These are phyloP conservation scores for Colletotrichum cereale DNA, from an alignment of 2,329 filamentous ascomycete species.

Conservation along the genomic window DNA sequence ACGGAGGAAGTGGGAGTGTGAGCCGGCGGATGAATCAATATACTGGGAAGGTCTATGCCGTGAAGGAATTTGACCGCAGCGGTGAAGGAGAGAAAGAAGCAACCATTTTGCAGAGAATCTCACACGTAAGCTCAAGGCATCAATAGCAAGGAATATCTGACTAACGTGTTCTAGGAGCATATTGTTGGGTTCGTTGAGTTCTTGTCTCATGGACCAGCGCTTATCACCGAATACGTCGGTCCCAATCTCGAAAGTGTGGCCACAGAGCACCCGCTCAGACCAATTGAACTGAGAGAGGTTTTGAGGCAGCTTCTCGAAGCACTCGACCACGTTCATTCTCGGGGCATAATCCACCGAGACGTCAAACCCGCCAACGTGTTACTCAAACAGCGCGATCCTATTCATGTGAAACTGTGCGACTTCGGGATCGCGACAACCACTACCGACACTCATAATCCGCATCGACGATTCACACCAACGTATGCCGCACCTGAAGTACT, in stretches of 20 bases:
- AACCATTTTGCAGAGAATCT: not conserved
- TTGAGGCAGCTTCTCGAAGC: not conserved
- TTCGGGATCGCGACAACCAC: not conserved
- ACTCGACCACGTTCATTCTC: not conserved
- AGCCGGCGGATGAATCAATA: not conserved
- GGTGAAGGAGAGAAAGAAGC: not conserved
- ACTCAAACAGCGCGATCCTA: not conserved
- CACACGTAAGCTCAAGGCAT: not conserved
- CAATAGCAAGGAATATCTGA: not conserved
- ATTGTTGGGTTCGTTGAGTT: not conserved
- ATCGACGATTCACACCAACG: not conserved
- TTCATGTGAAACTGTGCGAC: not conserved
- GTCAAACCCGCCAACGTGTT: not conserved
- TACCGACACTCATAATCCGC: not conserved
- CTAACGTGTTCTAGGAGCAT: not conserved
- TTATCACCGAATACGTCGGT: not conserved
- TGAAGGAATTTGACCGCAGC: not conserved
- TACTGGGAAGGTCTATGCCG: not conserved
- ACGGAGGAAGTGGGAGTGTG: not conserved
- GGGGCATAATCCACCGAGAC: not conserved
- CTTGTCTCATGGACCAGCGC: not conserved
- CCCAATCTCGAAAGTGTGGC: not conserved
- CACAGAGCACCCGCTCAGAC: not conserved
- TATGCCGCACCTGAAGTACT: not conserved
- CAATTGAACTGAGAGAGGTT: not conserved